Conservation (phyloP, 2,329 filamentous ascomycete species). For the Tothia fuscella region DNA sequence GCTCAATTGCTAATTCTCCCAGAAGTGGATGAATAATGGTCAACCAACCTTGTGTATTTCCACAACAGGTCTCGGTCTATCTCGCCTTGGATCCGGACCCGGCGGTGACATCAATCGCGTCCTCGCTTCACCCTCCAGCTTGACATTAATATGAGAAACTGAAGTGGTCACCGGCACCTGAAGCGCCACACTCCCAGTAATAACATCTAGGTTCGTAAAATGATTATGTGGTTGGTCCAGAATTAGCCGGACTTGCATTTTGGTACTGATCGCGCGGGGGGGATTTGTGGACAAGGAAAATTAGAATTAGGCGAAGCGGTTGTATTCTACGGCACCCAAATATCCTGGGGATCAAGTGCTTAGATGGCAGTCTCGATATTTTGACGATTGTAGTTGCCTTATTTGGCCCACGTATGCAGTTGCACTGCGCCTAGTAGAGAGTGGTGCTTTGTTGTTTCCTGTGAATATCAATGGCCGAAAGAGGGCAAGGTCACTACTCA, state of each 20-base stretch:
- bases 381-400: no score
- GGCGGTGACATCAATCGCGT: conserved; percentile 48
- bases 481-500: no score
- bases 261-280: no score
- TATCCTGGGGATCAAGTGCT: no score
- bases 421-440: no score
- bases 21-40: not conserved
- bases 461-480: no score
- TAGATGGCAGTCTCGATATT: no score
- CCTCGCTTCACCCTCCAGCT: conserved; percentile 68
- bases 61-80: conserved; percentile 33
- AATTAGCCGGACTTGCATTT: conserved; percentile 54
- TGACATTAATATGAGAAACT: conserved; percentile 54
- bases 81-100: conserved; percentile 25
- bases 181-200: conserved; percentile 46
- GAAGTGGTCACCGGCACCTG: conserved; percentile 32
- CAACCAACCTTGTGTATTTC: conserved; percentile 38
- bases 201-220: conserved; percentile 68
- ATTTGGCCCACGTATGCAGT: no score
- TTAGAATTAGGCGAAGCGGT: no score
- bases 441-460: no score
- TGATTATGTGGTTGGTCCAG: conserved; percentile 58
- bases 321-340: no score
- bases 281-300: no score
- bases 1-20: conserved; percentile 3